phyloP scores from a whole-genome alignment of 257 asterid genomes.

The Parsonsia alboflavescens region DNA sequence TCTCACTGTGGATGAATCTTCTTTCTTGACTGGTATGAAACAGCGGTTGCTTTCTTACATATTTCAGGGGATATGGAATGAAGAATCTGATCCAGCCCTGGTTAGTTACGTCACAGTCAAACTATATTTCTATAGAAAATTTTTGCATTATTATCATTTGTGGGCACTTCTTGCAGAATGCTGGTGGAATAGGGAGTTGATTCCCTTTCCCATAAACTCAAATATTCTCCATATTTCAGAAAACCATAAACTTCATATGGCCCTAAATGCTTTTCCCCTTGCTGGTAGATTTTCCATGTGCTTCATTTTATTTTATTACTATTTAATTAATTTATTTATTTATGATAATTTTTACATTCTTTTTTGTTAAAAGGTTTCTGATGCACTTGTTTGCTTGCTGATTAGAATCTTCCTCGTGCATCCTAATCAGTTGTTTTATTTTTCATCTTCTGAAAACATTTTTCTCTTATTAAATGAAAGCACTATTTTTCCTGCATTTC shows the following conservation, averaged over 20 bases:
- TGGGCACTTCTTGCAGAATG: background rate
- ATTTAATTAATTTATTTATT: background rate
- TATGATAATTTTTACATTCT: background rate
- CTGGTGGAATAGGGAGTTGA: background rate
- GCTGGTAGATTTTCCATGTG: background rate
- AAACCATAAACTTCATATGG: background rate
- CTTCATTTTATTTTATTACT: background rate
- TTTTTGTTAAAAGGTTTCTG: background rate
- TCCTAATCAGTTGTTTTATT: background rate
- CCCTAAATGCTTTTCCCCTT: background rate
- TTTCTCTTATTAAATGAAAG: background rate
- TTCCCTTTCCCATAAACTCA: background rate
- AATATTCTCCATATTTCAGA: background rate
- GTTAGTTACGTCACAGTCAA: constrained; percentile 38
- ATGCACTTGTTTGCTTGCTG: background rate
- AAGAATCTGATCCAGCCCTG: constrained; percentile 71
- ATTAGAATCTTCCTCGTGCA: background rate
- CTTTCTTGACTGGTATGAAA: constrained; percentile 76
- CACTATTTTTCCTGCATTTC: background rate
- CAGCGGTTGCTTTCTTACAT: constrained; percentile 93
- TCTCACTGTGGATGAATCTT: constrained; percentile 38
- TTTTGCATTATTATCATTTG: background rate
- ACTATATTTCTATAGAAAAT: constrained; percentile 1
- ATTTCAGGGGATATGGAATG: constrained; percentile 87
- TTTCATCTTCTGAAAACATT: background rate